phyloP scores from a whole-genome alignment of 2,329 filamentous ascomycete genomes.

The Xylariales sp. region DNA sequence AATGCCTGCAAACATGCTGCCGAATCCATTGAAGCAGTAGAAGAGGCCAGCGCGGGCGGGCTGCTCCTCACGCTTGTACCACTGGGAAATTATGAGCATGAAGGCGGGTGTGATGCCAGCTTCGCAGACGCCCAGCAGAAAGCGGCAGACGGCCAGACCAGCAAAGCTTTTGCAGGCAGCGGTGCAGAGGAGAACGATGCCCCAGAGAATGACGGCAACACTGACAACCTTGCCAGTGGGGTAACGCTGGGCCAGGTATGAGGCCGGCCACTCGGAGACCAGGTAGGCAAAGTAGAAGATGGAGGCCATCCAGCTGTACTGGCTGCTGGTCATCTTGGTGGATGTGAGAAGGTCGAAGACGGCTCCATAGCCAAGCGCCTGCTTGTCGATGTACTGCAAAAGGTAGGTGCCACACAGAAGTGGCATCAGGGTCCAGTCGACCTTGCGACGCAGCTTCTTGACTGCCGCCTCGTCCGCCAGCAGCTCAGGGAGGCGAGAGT shows the following conservation, averaged over 20 bases:
- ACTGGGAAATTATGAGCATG: conserved; percentile 38
- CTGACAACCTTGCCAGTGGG: conserved; percentile 29
- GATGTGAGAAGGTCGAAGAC: conserved; percentile 50
- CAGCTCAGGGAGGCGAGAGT: conserved; percentile 35
- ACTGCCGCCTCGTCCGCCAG: conserved; percentile 32
- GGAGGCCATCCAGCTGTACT: conserved; percentile 50
- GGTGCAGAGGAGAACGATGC: conserved; percentile 34
- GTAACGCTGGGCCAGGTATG: conserved; percentile 28
- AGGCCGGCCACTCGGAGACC: conserved; percentile 24
- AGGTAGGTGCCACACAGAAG: conserved; percentile 45
- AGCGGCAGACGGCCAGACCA: conserved; percentile 36
- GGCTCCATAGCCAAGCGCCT: conserved; percentile 47
- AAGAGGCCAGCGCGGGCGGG: conserved; percentile 40
- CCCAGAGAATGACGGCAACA: conserved; percentile 27
- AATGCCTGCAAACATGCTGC: conserved; percentile 29
- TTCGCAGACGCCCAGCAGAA: conserved; percentile 42
- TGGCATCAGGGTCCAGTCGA: conserved; percentile 47
- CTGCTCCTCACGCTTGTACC: conserved; percentile 39
- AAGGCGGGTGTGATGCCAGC: conserved; percentile 42
- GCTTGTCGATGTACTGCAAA: conserved; percentile 54
- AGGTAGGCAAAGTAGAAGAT: conserved; percentile 46
- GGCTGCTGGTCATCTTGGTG: conserved; percentile 38
- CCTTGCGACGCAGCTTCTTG: conserved; percentile 32
- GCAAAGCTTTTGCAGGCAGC: conserved; percentile 35
- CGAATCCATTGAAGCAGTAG: conserved; percentile 34